Conservation (phyloP, 2,329 filamentous ascomycete species). For the Fusarium sp. region DNA sequence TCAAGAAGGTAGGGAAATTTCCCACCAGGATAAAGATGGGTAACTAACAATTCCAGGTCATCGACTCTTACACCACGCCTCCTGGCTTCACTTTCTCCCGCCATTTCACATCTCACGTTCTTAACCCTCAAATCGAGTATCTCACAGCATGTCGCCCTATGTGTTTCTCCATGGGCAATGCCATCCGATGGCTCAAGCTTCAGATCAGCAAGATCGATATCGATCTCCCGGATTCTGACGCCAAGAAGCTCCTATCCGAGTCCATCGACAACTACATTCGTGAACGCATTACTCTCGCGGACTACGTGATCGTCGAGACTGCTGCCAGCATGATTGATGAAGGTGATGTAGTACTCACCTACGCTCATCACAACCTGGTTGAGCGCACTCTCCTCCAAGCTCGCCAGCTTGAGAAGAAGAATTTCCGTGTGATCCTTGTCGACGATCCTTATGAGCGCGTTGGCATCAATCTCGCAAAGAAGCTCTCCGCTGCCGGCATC, state of each 20-base stretch:
- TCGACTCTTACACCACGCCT: constrained; percentile 92
- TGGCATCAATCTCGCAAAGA: constrained; percentile 72
- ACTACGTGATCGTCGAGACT: constrained; percentile 83
- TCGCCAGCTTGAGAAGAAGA: constrained; percentile 70
- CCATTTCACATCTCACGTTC: constrained; percentile 89
- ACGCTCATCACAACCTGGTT: constrained; percentile 86
- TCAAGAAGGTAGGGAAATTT: constrained; percentile 75
- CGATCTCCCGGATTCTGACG: constrained; percentile 81
- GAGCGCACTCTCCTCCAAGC: constrained; percentile 84
- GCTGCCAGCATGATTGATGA: constrained; percentile 80
- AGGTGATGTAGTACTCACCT: constrained; percentile 87
- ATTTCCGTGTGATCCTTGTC: constrained; percentile 86
- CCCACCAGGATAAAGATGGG: constrained; percentile 11
- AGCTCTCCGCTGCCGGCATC: constrained; percentile 74
- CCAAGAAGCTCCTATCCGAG: constrained; percentile 81
- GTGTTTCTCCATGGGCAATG: constrained; percentile 96
- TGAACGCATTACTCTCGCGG: constrained; percentile 88
- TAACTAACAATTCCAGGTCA: constrained; percentile 68
- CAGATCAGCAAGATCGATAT: constrained; percentile 92
- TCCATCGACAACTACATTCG: constrained; percentile 91
- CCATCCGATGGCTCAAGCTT: constrained; percentile 93
- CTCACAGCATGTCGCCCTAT: constrained; percentile 94
- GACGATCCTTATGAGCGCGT: constrained; percentile 72
- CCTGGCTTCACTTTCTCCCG: constrained; percentile 85
- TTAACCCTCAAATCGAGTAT: constrained; percentile 96